phyloP scores from a whole-genome alignment of 2,329 filamentous ascomycete species.

The Colletotrichum euphorbiae region DNA sequence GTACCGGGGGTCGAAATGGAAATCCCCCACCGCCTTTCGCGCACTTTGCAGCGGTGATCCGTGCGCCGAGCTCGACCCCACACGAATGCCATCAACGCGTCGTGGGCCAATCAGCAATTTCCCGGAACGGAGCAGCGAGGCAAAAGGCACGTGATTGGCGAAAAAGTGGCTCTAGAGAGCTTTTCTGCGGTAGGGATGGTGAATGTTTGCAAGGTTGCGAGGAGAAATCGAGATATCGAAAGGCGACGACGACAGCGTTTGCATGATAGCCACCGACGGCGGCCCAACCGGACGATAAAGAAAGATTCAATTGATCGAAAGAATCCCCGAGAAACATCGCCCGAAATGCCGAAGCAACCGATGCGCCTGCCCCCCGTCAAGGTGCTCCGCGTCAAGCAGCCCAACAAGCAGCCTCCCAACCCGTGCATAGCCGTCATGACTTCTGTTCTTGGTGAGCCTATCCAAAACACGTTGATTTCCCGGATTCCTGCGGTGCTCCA shows the following conservation, averaged over 20 bases:
- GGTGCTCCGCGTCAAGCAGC: constrained; percentile 64
- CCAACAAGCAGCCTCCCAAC: constrained; percentile 61
- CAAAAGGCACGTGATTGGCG: constrained; percentile 28
- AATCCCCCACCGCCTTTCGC: constrained; percentile 14
- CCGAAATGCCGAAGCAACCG: constrained; percentile 61
- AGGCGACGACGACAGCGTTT: neutral
- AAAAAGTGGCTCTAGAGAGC: constrained; percentile 16
- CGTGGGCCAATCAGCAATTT: neutral
- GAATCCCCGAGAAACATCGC: neutral
- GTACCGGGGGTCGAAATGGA: neutral
- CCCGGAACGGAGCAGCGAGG: neutral
- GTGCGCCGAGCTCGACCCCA: neutral
- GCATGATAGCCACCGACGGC: neutral
- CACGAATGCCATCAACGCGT: neutral
- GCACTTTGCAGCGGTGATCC: constrained; percentile 10
- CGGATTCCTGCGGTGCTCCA: neutral
- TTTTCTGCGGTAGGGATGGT: neutral
- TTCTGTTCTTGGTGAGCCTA: constrained; percentile 63
- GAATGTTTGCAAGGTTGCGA: neutral
- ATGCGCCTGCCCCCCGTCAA: constrained; percentile 70
- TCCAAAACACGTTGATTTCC: constrained; percentile 29
- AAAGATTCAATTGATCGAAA: no score
- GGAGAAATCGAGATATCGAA: neutral
- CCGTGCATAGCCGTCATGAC: constrained; percentile 69
- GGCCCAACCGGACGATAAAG: no score